Evolutionary conservation across 2,329 filamentous ascomycete genomes (phyloP).

Genomic region (Lomentospora prolificans): DNA sequence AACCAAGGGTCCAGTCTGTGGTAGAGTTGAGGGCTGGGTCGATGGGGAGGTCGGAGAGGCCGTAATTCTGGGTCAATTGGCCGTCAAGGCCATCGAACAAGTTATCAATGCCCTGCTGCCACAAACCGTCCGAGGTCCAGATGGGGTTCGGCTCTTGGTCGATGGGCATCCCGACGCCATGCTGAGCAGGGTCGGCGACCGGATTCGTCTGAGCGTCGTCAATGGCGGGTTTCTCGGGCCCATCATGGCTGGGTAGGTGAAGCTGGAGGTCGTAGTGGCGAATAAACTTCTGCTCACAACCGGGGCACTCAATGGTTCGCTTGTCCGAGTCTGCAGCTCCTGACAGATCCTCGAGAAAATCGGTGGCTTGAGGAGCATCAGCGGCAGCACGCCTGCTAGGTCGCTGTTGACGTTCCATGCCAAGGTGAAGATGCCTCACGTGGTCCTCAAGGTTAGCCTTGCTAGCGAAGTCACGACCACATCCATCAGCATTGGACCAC

Average conservation of each 20-base stretch:
- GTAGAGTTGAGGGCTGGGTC: slow-evolving; percentile 20
- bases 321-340: slow-evolving; percentile 30
- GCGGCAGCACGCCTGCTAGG: slow-evolving; percentile 16
- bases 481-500: slow-evolving; percentile 61
- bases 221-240: neutral
- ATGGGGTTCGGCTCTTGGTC: too few relatives aligned
- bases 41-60: slow-evolving; percentile 16
- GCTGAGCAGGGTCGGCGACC: slow-evolving; percentile 12
- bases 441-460: slow-evolving; percentile 78
- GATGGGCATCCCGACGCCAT: too few relatives aligned
- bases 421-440: slow-evolving; percentile 68
- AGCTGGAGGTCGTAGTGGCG: slow-evolving; percentile 39
- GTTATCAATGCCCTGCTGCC: too few relatives aligned
- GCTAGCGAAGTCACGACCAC: slow-evolving; percentile 64
- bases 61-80: too few relatives aligned
- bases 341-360: slow-evolving; percentile 32
- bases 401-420: slow-evolving; percentile 5
- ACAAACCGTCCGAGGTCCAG: too few relatives aligned
- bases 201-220: neutral
- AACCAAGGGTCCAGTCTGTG: neutral
- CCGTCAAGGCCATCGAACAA: slow-evolving; percentile 8
- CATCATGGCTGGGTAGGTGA: slow-evolving; percentile 29
- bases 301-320: slow-evolving; percentile 33
- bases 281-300: slow-evolving; percentile 36
- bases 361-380: slow-evolving; percentile 12